A percentile compares a stretch with the other conserved stretches of the same genome.
phyloP scores from a whole-genome alignment of 805 yeast genomes.

The Yamadazyma philogaea region DNA sequence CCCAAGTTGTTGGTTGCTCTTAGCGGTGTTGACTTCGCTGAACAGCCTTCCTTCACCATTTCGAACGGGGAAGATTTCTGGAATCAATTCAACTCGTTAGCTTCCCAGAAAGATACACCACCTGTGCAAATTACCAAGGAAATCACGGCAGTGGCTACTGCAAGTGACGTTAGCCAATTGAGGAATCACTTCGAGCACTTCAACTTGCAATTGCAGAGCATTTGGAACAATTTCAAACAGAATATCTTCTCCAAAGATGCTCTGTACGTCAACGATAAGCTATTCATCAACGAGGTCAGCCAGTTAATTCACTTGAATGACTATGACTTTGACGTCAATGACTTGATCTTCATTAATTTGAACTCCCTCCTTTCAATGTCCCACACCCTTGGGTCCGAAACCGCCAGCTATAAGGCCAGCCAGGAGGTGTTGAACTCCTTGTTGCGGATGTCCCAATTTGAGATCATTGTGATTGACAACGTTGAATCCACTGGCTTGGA shows the following conservation, averaged over 20 bases:
- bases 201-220: constrained; percentile 2
- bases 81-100: constrained; percentile 1
- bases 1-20: constrained; percentile 38
- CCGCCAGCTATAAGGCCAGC: constrained; percentile 41
- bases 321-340: constrained; percentile 14
- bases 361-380: constrained; percentile 43
- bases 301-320: constrained; percentile 43
- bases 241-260: constrained; percentile 6
- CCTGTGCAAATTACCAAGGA: constrained; percentile 11
- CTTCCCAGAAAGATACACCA: not conserved
- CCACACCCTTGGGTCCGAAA: constrained; percentile 40
- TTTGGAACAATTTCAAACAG: constrained; percentile 12
- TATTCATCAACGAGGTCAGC: constrained; percentile 47
- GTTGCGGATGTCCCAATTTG: constrained; percentile 21
- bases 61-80: constrained; percentile 7
- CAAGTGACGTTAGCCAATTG: not conserved
- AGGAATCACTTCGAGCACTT: constrained; percentile 11
- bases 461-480: constrained; percentile 27
- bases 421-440: constrained; percentile 31
- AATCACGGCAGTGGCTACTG: constrained; percentile 6
- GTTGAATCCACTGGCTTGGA: constrained; percentile 13
- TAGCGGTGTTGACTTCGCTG: constrained; percentile 36
- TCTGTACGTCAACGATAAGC: constrained; percentile 39
- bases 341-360: constrained; percentile 35
- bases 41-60: constrained; percentile 22